These are phyloP conservation scores for Cenchrus purpureus DNA, from an alignment of 176 grass and related monocot genomes.

Conservation along the genomic window DNA sequence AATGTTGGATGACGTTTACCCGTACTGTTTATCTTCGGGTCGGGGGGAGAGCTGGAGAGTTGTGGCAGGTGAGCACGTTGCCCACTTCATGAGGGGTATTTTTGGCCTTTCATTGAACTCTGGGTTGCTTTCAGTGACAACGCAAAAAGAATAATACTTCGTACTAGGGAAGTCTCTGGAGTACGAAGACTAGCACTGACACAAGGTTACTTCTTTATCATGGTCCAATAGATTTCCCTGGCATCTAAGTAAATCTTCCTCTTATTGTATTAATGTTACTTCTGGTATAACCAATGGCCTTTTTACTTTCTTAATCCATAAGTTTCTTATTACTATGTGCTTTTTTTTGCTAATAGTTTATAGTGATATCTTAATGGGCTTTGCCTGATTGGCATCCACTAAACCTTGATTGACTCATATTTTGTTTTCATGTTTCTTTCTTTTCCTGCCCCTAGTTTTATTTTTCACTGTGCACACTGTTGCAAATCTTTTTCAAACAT, in stretches of 20 bases:
- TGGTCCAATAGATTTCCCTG: background rate
- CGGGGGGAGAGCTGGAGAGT: background rate
- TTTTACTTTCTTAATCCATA: background rate
- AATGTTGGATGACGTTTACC: constrained; percentile 28
- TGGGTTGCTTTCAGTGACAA: background rate
- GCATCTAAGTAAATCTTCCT: background rate
- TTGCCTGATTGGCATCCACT: background rate
- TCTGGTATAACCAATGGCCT: background rate
- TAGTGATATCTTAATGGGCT: background rate
- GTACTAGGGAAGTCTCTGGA: background rate
- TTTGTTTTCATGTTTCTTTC: background rate
- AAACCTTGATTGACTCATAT: background rate
- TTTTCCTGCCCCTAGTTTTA: background rate
- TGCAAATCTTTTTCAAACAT: constrained; percentile 8
- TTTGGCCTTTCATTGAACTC: constrained; percentile 23
- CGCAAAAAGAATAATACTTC: constrained; percentile 3
- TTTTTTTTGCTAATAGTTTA: background rate
- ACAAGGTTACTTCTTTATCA: background rate
- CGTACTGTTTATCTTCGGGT: constrained; percentile 4
- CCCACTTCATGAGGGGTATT: constrained; percentile 36
- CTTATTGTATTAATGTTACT: background rate
- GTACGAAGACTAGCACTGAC: background rate
- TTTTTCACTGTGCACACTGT: constrained; percentile 13
- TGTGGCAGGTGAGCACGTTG: constrained; percentile 22
- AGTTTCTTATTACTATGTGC: background rate